A percentile compares a stretch with the other conserved stretches of the same genome.
phyloP scores from a whole-genome alignment of 2,329 filamentous ascomycete genomes.

The Apiospora hydei region DNA sequence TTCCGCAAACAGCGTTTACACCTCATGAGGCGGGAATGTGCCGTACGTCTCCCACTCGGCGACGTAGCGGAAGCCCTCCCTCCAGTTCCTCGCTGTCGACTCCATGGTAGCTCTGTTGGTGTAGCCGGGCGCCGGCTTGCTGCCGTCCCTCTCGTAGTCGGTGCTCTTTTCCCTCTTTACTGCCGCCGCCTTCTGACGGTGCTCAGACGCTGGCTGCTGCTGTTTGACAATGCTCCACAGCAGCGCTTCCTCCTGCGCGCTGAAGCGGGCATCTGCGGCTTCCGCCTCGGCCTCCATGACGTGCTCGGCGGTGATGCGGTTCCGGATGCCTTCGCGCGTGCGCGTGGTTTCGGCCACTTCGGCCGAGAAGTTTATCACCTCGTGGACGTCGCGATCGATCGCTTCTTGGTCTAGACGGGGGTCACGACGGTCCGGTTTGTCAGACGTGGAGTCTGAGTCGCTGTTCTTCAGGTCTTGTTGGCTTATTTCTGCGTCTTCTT shows the following conservation, averaged over 20 bases:
- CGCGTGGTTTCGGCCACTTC: constrained; percentile 31
- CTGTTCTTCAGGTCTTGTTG: not conserved
- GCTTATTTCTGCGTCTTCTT: not conserved
- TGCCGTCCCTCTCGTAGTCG: not conserved
- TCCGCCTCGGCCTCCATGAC: constrained; percentile 37
- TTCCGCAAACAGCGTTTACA: not conserved
- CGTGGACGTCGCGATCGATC: constrained; percentile 31
- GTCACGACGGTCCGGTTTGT: not conserved
- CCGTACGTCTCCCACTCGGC: constrained; percentile 19
- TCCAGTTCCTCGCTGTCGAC: constrained; percentile 3
- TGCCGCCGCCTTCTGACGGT: not conserved
- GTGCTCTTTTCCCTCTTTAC: not conserved
- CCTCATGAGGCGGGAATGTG: not conserved
- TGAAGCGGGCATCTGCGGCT: constrained; percentile 30
- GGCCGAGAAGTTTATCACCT: constrained; percentile 36
- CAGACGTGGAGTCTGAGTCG: not conserved
- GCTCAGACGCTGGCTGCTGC: not conserved
- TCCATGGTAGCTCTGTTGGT: constrained; percentile 14
- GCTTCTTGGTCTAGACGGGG: constrained; percentile 24
- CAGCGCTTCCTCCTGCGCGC: constrained; percentile 35
- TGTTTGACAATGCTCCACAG: constrained; percentile 35
- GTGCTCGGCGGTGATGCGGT: constrained; percentile 37
- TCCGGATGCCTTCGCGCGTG: constrained; percentile 29
- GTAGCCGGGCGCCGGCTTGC: not conserved
- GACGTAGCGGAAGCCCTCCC: constrained; percentile 8